Conservation (phyloP, 164 flowering plant genomes). For the Macadamia integrifolia region DNA sequence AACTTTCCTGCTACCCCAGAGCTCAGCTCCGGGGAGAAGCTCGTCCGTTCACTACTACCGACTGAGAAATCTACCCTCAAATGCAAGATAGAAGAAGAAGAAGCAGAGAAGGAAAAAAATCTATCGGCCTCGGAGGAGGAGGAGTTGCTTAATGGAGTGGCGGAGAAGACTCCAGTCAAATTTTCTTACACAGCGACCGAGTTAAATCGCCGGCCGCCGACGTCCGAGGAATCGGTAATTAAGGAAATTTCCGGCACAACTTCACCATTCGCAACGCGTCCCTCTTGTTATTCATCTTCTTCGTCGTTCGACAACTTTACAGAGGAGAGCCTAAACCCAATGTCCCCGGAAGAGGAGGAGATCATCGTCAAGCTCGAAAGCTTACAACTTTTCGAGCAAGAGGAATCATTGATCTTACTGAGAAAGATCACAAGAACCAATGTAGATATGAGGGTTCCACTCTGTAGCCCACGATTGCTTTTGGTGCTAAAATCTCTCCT, state of each 20-base stretch:
- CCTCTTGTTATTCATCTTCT: conserved; percentile 55
- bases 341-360: conserved; percentile 46
- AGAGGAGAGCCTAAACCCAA: conserved; percentile 21
- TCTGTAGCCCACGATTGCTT: conserved; percentile 57
- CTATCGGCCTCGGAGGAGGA: conserved; percentile 24
- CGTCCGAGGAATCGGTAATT: conserved; percentile 57
- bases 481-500: conserved; percentile 43
- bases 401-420: conserved; percentile 44
- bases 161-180: conserved; percentile 45
- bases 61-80: neutral
- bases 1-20: conserved; percentile 37
- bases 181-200: conserved; percentile 54
- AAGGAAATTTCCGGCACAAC: conserved; percentile 42
- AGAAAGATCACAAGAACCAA: conserved; percentile 51
- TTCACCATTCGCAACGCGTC: conserved; percentile 56
- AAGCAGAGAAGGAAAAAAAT: conserved; percentile 11
- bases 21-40: conserved; percentile 25
- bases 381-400: conserved; percentile 57
- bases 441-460: conserved; percentile 41
- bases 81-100: neutral
- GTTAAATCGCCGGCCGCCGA: conserved; percentile 40
- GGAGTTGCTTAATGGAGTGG: conserved; percentile 37
- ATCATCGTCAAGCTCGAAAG: conserved; percentile 41
- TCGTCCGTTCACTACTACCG: conserved; percentile 30
- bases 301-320: conserved; percentile 19